Base-by-base conservation (phyloP, 257 asterid genomes). In the Rehmannia glutinosa region DNA sequence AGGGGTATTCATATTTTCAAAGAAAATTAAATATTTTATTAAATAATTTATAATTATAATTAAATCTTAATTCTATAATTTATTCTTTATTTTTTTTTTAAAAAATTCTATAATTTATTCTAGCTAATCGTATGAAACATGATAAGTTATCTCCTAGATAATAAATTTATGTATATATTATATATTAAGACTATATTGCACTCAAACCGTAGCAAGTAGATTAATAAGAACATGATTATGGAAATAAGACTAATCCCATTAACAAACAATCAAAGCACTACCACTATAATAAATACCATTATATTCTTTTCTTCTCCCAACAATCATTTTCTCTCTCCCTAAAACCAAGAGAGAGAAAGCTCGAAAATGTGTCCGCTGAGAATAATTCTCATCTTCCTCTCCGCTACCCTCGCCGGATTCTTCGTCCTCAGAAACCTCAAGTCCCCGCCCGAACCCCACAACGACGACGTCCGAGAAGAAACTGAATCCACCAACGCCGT, bases 291-390 rank as follows among this genome's bases (percentile, higher is more conserved):
- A 68, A 36, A 66, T 15, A 46, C 51, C 63, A 46, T 52, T 46
- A 19, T 55, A 45, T 75, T 64, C 66, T 51, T 66, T 57, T 41
- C 75, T 46, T 59, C 64, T 4, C 55, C 17, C 69, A 51, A 42
- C 52, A 64, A 66, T 11, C 8, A 47, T 41, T 66, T 53, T 58
- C 46, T 35, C 77, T 74, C 77, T 74, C 38, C 80, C 75, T 74
- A 62, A 63, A 74, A 54, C 36, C 17, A 38, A 53, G 62, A 67
- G 65, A 54, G 69, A 38, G 68, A 69, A 57, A 65, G 46, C n/a
- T n/a, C n/a, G n/a, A 51, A 46, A 39, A 82, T 82, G 87, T 82
- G 87, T 68, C 87, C 84, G 16, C 79, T 82, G 28, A 73, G 87
- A 74, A 64, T 82, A 3, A 74, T 82, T 46, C 61, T 82, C 51